Conservation (phyloP, 495 filamentous ascomycete genomes). For the Lepidopterella palustris region DNA sequence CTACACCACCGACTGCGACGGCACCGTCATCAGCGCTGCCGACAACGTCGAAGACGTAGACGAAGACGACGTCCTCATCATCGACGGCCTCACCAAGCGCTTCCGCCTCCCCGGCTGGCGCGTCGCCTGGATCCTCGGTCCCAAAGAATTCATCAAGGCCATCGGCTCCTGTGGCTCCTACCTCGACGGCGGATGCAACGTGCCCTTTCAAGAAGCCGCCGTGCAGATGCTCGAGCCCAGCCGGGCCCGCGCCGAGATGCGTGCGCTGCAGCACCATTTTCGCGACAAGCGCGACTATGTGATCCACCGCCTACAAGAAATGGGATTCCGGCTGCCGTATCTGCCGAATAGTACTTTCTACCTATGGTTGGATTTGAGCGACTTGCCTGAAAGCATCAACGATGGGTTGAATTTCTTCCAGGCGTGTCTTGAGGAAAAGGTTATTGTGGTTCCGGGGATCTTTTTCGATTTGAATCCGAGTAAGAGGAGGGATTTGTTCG, state of each 20-base stretch:
- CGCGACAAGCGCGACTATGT: constrained; percentile 86
- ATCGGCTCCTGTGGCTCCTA: constrained; percentile 90
- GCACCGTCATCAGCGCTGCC: constrained; percentile 76
- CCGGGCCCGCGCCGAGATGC: constrained; percentile 80
- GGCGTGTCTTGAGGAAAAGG: constrained; percentile 82
- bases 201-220: constrained; percentile 91
- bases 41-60: constrained; percentile 71
- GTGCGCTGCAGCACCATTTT: constrained; percentile 81
- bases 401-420: constrained; percentile 97
- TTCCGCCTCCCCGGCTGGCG: constrained; percentile 96
- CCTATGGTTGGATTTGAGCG: constrained; percentile 66
- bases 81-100: constrained; percentile 93
- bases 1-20: constrained; percentile 86
- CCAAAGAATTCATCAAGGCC: constrained; percentile 93
- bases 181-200: constrained; percentile 92
- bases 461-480: constrained; percentile 88
- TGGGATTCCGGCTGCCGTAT: constrained; percentile 69
- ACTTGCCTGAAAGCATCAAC: constrained; percentile 66
- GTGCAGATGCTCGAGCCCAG: constrained; percentile 83
- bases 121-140: constrained; percentile 91
- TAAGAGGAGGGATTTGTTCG: constrained; percentile 84
- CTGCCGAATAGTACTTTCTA: constrained; percentile 91
- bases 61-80: constrained; percentile 78
- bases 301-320: constrained; percentile 62
- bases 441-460: constrained; percentile 92